Evolutionary conservation across 306 rosid species (phyloP).

Genomic region (Calophaca sinica): DNA sequence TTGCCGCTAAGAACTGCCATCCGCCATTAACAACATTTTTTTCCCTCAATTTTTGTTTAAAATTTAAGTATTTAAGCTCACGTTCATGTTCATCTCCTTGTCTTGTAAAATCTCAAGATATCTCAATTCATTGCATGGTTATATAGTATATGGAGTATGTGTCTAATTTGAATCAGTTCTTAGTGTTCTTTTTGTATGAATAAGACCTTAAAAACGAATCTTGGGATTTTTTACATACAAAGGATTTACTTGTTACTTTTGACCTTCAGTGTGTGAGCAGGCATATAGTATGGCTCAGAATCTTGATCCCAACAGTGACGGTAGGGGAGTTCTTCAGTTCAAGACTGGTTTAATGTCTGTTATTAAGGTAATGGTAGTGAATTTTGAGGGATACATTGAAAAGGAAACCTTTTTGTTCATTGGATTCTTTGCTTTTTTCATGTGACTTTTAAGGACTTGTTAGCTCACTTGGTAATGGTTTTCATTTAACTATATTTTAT

Average conservation of each 20-base stretch:
- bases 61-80: neutral
- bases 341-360: conserved; percentile 95
- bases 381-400: conserved; percentile 30
- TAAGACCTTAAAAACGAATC: neutral
- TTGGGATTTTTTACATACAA: too few relatives aligned
- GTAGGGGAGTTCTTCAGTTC: conserved; percentile 95
- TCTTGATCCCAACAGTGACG: conserved; percentile 86
- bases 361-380: conserved; percentile 73
- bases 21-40: neutral
- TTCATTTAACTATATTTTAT: conserved; percentile 45
- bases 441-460: conserved; percentile 25
- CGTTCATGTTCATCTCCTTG: conserved; percentile 9
- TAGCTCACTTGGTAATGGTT: conserved; percentile 13
- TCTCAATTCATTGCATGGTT: conserved; percentile 31
- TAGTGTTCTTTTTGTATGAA: conserved; percentile 20
- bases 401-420: conserved; percentile 4
- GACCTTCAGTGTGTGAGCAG: conserved; percentile 91
- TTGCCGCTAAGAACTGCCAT: neutral
- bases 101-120: conserved; percentile 36
- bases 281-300: conserved; percentile 93
- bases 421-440: neutral
- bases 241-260: conserved; percentile 33
- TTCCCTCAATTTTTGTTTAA: conserved; percentile 18
- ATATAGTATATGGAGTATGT: conserved; percentile 19
- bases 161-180: conserved; percentile 3